Base-by-base conservation (phyloP, 2,329 filamentous ascomycete genomes). In the Didymellaceae sp. region DNA sequence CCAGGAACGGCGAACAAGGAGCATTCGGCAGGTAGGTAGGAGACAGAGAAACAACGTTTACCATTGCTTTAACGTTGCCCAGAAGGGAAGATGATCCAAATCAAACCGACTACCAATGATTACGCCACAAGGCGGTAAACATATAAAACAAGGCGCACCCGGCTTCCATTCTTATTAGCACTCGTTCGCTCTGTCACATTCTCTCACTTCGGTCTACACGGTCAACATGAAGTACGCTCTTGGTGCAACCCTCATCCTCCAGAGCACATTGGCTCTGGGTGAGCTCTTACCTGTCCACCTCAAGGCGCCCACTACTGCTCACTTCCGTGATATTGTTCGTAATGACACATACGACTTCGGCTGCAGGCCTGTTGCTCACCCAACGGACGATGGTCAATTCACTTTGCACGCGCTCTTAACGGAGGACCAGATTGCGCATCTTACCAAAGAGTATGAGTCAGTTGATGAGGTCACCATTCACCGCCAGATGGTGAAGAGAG, bases 271-370 rank as follows among this genome's bases (percentile, higher is more conserved):
- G 21, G 67, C 65, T 45, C 60, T 69, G 21, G 65, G 46, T 18
- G 59, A 67, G 30, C 66, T 69, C 33, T 34, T 68, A 30, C 65
- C 66, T 35, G 61, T 70, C 21, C 61, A 67, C 30, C 59, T 70
- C 58, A 67, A 62, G 37, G 67, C 66, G n/a, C 67, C 67, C 7
- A 58, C 61, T 0, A 49, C 65, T 7, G 56, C 49, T 5, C 66
- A 72, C 52, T 70, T 71, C 33, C 43, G 54, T 14, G 68, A 70
- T 28, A 63, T 72, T 20, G 67, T 72, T 11, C 62, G 62, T 52
- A 72, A 72, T 37, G 66, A 67, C 42, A 70, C 66, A 7, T 68
- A 67, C 51, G 68, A 71, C 55, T 65, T 71, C 49, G 68, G 68
- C 31, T 71, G 68, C 58, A 55, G 66, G 43, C 61, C 68, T n/a